Conservation (phyloP, 768 basidiomycete genomes). For the Pholiota conissans region DNA sequence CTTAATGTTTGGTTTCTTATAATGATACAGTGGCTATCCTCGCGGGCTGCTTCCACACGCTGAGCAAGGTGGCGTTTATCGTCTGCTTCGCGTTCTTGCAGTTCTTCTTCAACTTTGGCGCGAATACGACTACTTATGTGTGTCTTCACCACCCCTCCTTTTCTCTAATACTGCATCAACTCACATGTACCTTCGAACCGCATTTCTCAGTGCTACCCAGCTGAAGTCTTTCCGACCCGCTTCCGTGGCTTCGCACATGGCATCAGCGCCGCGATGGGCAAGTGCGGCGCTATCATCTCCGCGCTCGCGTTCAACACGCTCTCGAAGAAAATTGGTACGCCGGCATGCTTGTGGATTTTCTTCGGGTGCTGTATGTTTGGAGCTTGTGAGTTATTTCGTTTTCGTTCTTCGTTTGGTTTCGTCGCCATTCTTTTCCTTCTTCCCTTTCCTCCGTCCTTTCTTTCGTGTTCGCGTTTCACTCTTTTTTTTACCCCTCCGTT, state of each 20-base stretch:
- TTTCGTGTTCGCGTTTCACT: too few species aligned
- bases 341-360: conserved; percentile 73
- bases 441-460: too few species aligned
- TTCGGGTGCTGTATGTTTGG: conserved; percentile 63
- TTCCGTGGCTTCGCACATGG: conserved; percentile 77
- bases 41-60: conserved; percentile 59
- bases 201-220: conserved; percentile 57
- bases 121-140: conserved; percentile 66
- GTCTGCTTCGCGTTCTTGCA: conserved; percentile 73
- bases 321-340: conserved; percentile 59
- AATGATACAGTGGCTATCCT: conserved; percentile 56
- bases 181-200: background rate
- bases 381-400: conserved; percentile 28
- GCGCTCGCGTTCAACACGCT: conserved; percentile 73
- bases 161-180: background rate
- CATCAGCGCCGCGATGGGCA: conserved; percentile 71
- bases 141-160: conserved; percentile 5
- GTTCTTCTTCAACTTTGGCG: conserved; percentile 86
- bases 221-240: conserved; percentile 79
- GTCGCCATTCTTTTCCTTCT: background rate
- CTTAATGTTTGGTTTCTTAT: background rate
- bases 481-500: too few species aligned
- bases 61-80: conserved; percentile 63
- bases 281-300: conserved; percentile 75
- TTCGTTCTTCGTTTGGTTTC: too few species aligned